A percentile compares a stretch with the other conserved stretches of the same genome.
phyloP scores from a whole-genome alignment of 2,329 filamentous ascomycete species.

The Aspergillus cejpii region DNA sequence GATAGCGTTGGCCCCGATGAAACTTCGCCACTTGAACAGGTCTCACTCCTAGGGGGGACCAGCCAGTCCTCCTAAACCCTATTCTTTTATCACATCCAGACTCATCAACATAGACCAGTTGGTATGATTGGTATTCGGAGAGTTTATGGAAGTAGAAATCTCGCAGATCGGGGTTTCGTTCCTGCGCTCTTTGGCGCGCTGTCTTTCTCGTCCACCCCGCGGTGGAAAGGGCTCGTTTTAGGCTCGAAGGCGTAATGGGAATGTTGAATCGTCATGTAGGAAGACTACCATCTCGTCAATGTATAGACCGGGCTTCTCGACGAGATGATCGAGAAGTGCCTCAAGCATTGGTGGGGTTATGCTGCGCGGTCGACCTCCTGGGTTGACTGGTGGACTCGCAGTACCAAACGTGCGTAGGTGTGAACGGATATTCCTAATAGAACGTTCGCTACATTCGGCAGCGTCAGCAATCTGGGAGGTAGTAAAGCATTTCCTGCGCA shows the following conservation, averaged over 20 bases:
- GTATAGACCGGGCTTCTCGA: conserved; percentile 21
- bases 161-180: conserved; percentile 31
- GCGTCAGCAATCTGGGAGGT: conserved; percentile 3
- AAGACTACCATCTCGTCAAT: conserved; percentile 20
- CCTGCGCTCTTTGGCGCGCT: conserved; percentile 25
- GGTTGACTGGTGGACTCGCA: neutral
- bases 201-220: conserved; percentile 18
- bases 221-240: conserved; percentile 1
- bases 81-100: conserved; percentile 29
- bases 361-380: conserved; percentile 13
- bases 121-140: conserved; percentile 27
- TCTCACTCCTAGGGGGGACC: conserved; percentile 27
- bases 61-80: conserved; percentile 29
- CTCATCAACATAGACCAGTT: conserved; percentile 18
- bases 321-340: conserved; percentile 19
- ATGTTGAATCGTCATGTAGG: conserved; percentile 11
- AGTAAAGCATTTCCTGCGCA: conserved; percentile 1
- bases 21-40: conserved; percentile 17
- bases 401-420: neutral
- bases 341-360: conserved; percentile 21
- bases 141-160: conserved; percentile 31
- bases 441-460: conserved; percentile 4
- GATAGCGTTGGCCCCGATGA: conserved; percentile 13
- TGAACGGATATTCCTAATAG: conserved; percentile 2
- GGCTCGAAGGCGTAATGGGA: neutral